Evolutionary conservation across 164 flowering plant species (phyloP).

Genomic region (Magnolia kwangsiensis): DNA sequence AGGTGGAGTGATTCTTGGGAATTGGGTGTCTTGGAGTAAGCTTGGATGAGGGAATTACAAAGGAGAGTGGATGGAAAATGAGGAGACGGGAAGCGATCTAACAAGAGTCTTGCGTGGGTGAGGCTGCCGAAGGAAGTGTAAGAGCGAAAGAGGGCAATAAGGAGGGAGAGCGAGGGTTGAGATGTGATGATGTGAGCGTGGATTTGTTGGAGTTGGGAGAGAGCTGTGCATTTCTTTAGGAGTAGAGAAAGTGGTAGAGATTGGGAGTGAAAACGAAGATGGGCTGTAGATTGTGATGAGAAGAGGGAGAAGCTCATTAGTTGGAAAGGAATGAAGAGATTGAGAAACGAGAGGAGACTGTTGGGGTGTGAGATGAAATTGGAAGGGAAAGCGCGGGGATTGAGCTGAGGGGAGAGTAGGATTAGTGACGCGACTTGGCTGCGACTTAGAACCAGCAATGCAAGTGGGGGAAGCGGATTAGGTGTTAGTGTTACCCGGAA

Average conservation of each 20-base stretch:
- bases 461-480: no score
- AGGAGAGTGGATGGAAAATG: conserved; percentile 29
- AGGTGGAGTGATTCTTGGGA: conserved; percentile 31
- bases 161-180: conserved; percentile 16
- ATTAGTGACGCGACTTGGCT: no score
- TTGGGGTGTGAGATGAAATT: background rate
- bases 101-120: conserved; percentile 30
- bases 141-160: conserved; percentile 38
- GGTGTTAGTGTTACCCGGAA: no score
- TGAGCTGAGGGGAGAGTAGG: background rate
- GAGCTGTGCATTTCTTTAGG: conserved; percentile 26
- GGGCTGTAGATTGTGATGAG: background rate
- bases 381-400: background rate
- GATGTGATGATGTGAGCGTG: conserved; percentile 45
- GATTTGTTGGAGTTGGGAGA: conserved; percentile 37
- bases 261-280: background rate
- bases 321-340: background rate
- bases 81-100: conserved; percentile 23
- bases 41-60: conserved; percentile 51
- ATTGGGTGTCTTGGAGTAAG: conserved; percentile 34
- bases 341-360: background rate
- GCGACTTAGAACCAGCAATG: no score
- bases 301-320: background rate
- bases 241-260: conserved; percentile 16
- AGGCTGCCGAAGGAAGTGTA: conserved; percentile 26